A percentile compares a stretch with the other conserved stretches of the same genome.
These are phyloP conservation scores for Suillus fuscotomentosus DNA, from an alignment of 768 basidiomycete genomes.

Conservation along the genomic window DNA sequence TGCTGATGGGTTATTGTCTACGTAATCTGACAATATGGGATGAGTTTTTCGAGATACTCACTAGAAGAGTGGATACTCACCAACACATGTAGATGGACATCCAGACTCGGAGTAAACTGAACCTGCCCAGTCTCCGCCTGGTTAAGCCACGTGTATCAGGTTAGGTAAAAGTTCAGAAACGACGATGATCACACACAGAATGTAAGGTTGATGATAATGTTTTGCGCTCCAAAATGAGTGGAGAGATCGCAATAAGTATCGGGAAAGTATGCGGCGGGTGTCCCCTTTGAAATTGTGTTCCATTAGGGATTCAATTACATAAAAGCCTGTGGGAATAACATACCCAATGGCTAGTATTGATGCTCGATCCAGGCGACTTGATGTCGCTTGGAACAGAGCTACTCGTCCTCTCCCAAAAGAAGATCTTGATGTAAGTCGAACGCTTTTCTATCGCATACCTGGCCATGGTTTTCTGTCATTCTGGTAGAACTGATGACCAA, in stretches of 20 bases:
- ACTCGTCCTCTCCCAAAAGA: conserved; percentile 41
- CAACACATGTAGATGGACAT: conserved; percentile 27
- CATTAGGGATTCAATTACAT: not conserved
- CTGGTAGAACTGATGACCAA: not conserved
- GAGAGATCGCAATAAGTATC: conserved; percentile 55
- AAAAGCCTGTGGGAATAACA: not conserved
- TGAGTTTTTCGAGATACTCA: not conserved
- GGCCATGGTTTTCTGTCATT: not conserved
- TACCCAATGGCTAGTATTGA: conserved; percentile 27
- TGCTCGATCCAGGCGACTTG: conserved; percentile 15
- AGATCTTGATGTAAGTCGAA: conserved; percentile 32
- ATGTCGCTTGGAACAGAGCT: conserved; percentile 36
- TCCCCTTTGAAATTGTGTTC: conserved; percentile 39
- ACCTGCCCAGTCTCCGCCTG: conserved; percentile 32
- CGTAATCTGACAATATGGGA: conserved; percentile 23
- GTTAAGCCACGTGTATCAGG: not conserved
- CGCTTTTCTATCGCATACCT: conserved; percentile 37
- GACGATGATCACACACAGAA: conserved; percentile 20
- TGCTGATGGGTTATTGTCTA: conserved; percentile 32
- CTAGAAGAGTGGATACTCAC: conserved; percentile 14
- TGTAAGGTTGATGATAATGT: conserved; percentile 59
- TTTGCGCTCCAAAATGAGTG: conserved; percentile 52
- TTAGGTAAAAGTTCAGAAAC: conserved; percentile 11
- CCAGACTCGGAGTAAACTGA: conserved; percentile 18
- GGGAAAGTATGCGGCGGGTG: conserved; percentile 61